These are phyloP conservation scores for Xylaria bambusicola DNA, from an alignment of 495 filamentous ascomycete species.

Conservation along the genomic window DNA sequence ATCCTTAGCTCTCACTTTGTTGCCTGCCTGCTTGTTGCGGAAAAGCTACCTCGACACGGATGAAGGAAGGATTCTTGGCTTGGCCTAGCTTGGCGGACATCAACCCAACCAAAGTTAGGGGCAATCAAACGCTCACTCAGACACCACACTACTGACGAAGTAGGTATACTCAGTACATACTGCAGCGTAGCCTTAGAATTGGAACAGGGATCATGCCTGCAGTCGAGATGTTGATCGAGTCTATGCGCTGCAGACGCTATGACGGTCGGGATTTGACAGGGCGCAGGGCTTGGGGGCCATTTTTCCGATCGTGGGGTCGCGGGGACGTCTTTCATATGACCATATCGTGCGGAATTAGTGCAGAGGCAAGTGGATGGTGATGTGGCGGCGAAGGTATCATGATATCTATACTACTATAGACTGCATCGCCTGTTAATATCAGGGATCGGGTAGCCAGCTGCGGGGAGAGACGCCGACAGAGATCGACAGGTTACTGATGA, in stretches of 20 bases:
- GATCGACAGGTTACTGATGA: not conserved
- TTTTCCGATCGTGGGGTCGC: not conserved
- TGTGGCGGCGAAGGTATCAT: not conserved
- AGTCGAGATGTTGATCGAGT: not conserved
- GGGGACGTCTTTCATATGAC: too few species aligned
- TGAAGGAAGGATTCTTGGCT: too few species aligned
- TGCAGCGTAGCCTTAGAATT: not conserved
- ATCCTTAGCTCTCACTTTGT: too few species aligned
- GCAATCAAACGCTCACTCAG: too few species aligned
- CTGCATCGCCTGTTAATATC: not conserved
- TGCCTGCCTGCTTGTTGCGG: too few species aligned
- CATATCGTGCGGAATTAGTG: not conserved
- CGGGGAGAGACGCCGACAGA: not conserved
- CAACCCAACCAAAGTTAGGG: too few species aligned
- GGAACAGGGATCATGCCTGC: not conserved
- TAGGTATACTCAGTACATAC: not conserved
- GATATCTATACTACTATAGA: not conserved
- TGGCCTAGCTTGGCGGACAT: too few species aligned
- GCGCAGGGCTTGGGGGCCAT: not conserved
- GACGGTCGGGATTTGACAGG: constrained; percentile 3
- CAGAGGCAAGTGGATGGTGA: not conserved
- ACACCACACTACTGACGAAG: not conserved
- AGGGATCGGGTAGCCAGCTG: not conserved
- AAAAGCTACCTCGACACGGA: too few species aligned
- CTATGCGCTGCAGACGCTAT: constrained; percentile 13